Base-by-base conservation (phyloP, 106 monocot species). In the Allium cepa region DNA sequence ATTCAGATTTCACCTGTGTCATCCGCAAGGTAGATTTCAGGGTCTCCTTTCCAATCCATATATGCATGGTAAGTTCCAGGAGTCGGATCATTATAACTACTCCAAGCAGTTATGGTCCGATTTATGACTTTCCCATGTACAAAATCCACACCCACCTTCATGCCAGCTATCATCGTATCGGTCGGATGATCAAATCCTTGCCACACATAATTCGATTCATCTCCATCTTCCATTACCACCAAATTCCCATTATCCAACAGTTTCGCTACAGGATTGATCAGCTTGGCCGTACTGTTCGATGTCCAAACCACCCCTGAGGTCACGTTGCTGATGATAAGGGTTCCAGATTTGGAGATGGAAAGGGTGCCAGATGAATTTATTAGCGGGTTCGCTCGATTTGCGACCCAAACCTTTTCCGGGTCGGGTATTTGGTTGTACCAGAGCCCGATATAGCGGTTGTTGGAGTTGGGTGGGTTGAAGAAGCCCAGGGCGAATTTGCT, bases 401-500 rank as follows among this genome's bases (percentile, higher is more conserved):
- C 79, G 4, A 77, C 77, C 84, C 84, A 84, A 45, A 79, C 64
- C 15, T 77, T 60, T 10, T 62, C 28, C 3, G 48, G 55, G 9
- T 56, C n/a, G 27, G 70, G 17, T 17, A 74, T 58, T 56, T 63
- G 52, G 50, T 56, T 74, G 74, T 77, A 84, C 80, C 80, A 83
- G 60, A 87, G 81, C 11, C 83, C 86, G 13, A 84, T 13, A 71
- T 84, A 91, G 13, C 71, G 60, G 73, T 84, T 75, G 9, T 8
- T 18, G 12, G 76, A 53, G 36, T 8, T 60, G 7, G 58, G 27
- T 9, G 79, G 79, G 45, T 8, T 53, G 71, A 88, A 88, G 76
- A 88, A 91, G n/a, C 86, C 90, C 8, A 91, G 64, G 6, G 59
- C 80, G 55, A 84, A 91, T 66, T 28, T 56, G 4, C 62, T 49